phyloP scores from a whole-genome alignment of 306 rosid species.

The Rosa persica region DNA sequence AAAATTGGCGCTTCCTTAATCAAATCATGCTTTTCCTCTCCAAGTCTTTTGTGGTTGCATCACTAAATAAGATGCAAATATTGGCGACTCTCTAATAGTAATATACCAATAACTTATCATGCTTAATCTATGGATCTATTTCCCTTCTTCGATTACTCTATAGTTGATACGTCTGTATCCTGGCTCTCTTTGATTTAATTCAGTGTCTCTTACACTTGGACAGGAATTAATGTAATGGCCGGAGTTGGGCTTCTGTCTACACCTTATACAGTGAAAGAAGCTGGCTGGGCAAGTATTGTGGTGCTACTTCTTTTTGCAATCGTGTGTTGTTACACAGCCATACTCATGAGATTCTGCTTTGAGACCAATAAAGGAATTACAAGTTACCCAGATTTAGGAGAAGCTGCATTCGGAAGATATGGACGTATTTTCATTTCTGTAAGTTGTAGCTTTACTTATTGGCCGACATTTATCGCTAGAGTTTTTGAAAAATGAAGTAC shows the following conservation, averaged over 20 bases:
- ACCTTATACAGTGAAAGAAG: slow-evolving; percentile 66
- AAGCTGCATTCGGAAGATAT: slow-evolving; percentile 82
- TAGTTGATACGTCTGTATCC: no score
- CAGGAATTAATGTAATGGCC: slow-evolving; percentile 82
- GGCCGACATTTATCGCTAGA: not conserved
- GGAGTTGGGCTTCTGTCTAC: slow-evolving; percentile 83
- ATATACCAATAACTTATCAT: no score
- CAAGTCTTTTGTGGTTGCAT: no score
- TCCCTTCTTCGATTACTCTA: no score
- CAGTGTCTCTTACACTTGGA: not conserved
- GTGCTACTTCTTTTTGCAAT: slow-evolving; percentile 65
- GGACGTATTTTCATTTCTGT: slow-evolving; percentile 69
- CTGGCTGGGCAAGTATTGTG: slow-evolving; percentile 71
- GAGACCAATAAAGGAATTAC: slow-evolving; percentile 62
- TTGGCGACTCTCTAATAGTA: no score
- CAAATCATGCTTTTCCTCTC: no score
- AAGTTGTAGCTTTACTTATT: slow-evolving; percentile 32
- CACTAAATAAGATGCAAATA: no score
- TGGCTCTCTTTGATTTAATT: no score
- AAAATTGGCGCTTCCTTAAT: no score
- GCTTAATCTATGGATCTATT: no score
- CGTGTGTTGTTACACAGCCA: slow-evolving; percentile 77
- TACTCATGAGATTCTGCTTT: slow-evolving; percentile 73
- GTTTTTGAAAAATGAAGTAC: not conserved
- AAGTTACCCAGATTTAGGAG: slow-evolving; percentile 79